Evolutionary conservation across 139 green algal genomes (phyloP).

Genomic region (Micractinium sp.): DNA sequence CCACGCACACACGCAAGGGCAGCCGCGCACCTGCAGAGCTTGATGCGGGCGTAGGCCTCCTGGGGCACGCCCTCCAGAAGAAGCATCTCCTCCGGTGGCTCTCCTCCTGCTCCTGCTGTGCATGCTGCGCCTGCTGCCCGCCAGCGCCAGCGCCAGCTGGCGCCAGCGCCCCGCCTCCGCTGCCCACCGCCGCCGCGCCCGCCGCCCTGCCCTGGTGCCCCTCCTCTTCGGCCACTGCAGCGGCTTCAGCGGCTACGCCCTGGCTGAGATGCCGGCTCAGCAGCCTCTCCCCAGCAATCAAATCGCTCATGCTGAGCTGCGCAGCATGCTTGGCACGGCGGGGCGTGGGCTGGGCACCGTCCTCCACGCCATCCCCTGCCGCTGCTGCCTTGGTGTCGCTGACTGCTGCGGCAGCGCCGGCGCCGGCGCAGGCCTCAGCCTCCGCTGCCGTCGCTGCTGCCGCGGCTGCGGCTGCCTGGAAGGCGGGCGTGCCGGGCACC

Average conservation of each 20-base stretch:
- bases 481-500: constrained; percentile 18
- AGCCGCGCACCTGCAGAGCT: constrained; percentile 62
- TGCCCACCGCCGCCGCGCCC: neutral
- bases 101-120: neutral
- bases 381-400: neutral
- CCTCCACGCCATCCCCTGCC: neutral
- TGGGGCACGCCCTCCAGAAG: constrained; percentile 60
- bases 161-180: neutral
- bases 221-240: neutral
- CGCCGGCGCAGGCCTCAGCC: neutral
- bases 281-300: constrained; percentile 15
- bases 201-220: neutral
- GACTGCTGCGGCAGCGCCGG: too few relatives aligned
- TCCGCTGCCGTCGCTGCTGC: neutral
- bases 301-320: constrained; percentile 29
- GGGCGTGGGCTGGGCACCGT: neutral
- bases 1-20: neutral
- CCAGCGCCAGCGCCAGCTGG: too few relatives aligned
- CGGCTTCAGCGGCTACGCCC: neutral
- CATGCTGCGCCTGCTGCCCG: neutral
- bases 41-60: constrained; percentile 69
- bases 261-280: neutral
- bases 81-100: constrained; percentile 38
- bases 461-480: neutral
- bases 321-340: neutral